These are phyloP conservation scores for Aspergillus sp. DNA, from an alignment of 2,329 filamentous ascomycete genomes.

Conservation along the genomic window DNA sequence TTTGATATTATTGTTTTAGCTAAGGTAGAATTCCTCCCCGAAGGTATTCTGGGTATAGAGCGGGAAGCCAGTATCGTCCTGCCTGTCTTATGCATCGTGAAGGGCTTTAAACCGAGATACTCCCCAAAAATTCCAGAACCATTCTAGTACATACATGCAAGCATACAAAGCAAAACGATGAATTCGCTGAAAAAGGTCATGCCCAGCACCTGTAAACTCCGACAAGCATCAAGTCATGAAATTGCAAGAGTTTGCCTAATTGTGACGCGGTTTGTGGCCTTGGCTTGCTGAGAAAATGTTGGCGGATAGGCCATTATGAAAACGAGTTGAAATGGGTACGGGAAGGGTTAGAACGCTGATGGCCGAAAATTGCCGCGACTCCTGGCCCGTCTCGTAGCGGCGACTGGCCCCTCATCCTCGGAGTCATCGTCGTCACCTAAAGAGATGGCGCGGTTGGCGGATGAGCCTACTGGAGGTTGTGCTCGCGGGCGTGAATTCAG, in stretches of 20 bases:
- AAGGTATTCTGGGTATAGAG: background rate
- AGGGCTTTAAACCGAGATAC: background rate
- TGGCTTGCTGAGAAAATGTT: background rate
- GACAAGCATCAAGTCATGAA: constrained; percentile 10
- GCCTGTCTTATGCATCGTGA: background rate
- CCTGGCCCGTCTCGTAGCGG: constrained; percentile 23
- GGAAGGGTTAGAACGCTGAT: background rate
- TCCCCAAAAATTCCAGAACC: constrained; percentile 3
- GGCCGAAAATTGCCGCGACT: constrained; percentile 15
- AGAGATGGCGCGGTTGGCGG: constrained; percentile 23
- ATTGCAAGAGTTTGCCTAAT: constrained; percentile 1
- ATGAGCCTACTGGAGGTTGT: constrained; percentile 17
- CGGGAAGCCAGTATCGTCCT: background rate
- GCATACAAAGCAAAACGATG: background rate
- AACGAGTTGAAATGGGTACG: background rate
- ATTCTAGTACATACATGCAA: constrained; percentile 2
- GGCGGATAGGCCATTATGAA: background rate
- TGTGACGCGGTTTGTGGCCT: background rate
- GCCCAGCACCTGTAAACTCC: constrained; percentile 4
- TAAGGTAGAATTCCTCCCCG: background rate
- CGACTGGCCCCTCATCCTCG: constrained; percentile 31
- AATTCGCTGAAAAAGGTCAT: constrained; percentile 1
- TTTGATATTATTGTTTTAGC: background rate
- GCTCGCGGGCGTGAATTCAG: background rate
- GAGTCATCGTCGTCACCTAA: constrained; percentile 32